phyloP scores from a whole-genome alignment of 2,329 filamentous ascomycete species.

The Aspergillus ruber region DNA sequence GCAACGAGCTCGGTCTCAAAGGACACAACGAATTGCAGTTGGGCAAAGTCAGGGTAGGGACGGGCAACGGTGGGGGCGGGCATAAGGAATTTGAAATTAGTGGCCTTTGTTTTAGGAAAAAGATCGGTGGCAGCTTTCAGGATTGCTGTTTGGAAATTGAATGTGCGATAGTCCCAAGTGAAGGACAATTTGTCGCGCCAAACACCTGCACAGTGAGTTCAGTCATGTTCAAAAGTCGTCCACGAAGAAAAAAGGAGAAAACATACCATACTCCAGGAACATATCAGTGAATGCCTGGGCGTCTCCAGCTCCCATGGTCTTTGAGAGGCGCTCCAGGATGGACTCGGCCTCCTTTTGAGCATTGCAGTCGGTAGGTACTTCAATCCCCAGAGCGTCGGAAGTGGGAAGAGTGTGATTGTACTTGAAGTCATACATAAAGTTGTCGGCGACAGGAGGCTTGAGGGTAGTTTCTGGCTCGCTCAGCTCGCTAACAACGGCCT shows the following conservation, averaged over 20 bases:
- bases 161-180: constrained; percentile 32
- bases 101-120: constrained; percentile 21
- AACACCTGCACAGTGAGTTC: no score
- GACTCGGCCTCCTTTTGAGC: no score
- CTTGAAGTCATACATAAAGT: constrained; percentile 40
- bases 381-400: constrained; percentile 20
- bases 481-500: no score
- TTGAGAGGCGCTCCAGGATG: constrained; percentile 8
- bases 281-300: constrained; percentile 18
- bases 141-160: constrained; percentile 27
- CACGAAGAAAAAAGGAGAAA: constrained; percentile 1
- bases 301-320: constrained; percentile 10
- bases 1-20: constrained; percentile 24
- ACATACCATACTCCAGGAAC: constrained; percentile 19
- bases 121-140: constrained; percentile 16
- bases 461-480: no score
- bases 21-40: constrained; percentile 24
- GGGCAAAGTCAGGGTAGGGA: constrained; percentile 23
- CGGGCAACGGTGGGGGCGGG: constrained; percentile 14
- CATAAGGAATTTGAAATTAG: constrained; percentile 19
- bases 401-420: constrained; percentile 34
- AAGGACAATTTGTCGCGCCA: constrained; percentile 34
- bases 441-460: constrained; percentile 28
- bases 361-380: constrained; percentile 18
- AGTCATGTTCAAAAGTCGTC: background rate